Evolutionary conservation across 1,284 basidiomycete genomes (phyloP).

Genomic region (Ceratobasidium sp.): DNA sequence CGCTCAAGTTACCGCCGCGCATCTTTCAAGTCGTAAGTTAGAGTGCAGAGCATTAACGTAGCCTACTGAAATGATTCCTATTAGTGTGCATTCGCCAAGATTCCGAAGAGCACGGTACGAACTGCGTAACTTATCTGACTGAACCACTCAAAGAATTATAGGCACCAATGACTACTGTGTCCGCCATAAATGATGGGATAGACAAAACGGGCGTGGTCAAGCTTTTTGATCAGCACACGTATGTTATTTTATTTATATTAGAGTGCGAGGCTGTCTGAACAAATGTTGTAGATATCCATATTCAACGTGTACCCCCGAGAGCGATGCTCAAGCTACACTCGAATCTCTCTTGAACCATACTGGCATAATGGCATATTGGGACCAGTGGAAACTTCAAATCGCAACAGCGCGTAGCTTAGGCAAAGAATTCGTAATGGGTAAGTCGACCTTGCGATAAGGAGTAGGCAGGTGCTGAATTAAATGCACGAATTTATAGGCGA

Average conservation of each 20-base stretch:
- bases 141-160: background rate
- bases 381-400: constrained; percentile 60
- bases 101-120: constrained; percentile 54
- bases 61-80: background rate
- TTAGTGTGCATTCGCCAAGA: constrained; percentile 53
- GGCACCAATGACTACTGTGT: constrained; percentile 58
- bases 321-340: constrained; percentile 58
- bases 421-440: constrained; percentile 58
- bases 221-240: constrained; percentile 52
- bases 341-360: constrained; percentile 58
- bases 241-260: constrained; percentile 47
- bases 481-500: constrained; percentile 49
- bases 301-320: constrained; percentile 59
- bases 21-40: constrained; percentile 57
- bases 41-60: background rate
- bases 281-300: constrained; percentile 57
- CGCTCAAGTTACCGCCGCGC: constrained; percentile 54
- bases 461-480: background rate
- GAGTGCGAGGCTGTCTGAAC: constrained; percentile 33
- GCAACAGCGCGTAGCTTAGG: constrained; percentile 56
- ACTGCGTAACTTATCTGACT: background rate
- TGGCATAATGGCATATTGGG: constrained; percentile 60
- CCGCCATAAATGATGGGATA: constrained; percentile 56
- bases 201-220: constrained; percentile 56
- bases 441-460: background rate